phyloP scores from a whole-genome alignment of 805 yeast species.

The Monosporozyma aerobia region DNA sequence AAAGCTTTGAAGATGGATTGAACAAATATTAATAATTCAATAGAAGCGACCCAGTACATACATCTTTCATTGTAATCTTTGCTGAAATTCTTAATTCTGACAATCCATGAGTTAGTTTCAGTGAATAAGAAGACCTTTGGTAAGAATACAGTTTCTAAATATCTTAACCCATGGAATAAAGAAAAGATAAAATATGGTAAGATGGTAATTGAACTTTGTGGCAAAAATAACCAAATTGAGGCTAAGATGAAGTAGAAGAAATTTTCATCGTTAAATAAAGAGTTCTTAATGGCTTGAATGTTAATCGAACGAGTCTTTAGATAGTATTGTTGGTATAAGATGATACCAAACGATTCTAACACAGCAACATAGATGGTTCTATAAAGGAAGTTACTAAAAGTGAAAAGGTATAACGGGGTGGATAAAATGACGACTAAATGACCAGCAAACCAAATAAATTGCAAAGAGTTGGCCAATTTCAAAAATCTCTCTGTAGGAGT shows the following conservation, averaged over 20 bases:
- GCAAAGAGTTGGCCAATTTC: conserved; percentile 37
- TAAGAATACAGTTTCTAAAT: conserved; percentile 52
- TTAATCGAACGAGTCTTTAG: conserved; percentile 13
- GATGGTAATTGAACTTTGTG: conserved; percentile 51
- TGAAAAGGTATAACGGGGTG: conserved; percentile 26
- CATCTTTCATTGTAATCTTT: conserved; percentile 48
- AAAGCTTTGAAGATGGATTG: conserved; percentile 44
- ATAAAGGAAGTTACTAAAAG: conserved; percentile 43
- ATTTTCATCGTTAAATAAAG: conserved; percentile 51
- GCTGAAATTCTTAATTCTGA: conserved; percentile 33
- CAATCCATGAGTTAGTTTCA: conserved; percentile 24
- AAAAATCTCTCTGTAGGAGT: conserved; percentile 8
- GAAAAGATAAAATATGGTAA: conserved; percentile 73
- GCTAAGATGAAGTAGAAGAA: conserved; percentile 60
- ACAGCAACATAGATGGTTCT: conserved; percentile 54
- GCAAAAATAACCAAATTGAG: conserved; percentile 46
- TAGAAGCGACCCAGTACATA: conserved; percentile 49
- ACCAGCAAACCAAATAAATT: conserved; percentile 71
- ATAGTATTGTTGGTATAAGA: conserved; percentile 51
- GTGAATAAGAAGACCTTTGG: conserved; percentile 41
- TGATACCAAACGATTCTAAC: conserved; percentile 65
- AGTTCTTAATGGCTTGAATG: conserved; percentile 1
- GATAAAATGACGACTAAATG: conserved; percentile 40
- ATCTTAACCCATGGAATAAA: conserved; percentile 71
- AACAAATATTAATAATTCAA: conserved; percentile 40